These are phyloP conservation scores for Nannizzia gypsea DNA, from an alignment of 2,329 filamentous ascomycete genomes.

Conservation along the genomic window DNA sequence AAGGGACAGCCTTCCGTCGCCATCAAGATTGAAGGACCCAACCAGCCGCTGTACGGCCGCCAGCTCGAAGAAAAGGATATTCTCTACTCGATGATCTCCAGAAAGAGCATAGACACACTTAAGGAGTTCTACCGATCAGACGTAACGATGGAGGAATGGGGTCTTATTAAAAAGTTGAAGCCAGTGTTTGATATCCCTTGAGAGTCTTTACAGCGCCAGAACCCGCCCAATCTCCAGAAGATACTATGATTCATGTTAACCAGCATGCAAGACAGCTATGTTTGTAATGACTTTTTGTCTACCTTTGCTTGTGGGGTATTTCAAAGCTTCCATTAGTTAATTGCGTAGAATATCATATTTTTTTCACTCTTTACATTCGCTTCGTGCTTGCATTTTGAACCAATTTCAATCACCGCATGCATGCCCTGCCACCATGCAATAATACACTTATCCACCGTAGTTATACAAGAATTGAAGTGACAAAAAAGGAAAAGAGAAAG, in stretches of 20 bases:
- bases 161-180: conserved; percentile 90
- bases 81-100: conserved; percentile 78
- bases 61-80: conserved; percentile 86
- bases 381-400: too few relatives aligned
- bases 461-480: neutral
- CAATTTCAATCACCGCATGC: too few relatives aligned
- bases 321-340: neutral
- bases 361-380: neutral
- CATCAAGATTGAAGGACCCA: conserved; percentile 88
- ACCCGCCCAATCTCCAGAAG: neutral
- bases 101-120: conserved; percentile 80
- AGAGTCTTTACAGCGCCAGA: conserved; percentile 13
- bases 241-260: neutral
- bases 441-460: neutral
- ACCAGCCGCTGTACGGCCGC: conserved; percentile 87
- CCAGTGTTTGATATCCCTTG: conserved; percentile 78
- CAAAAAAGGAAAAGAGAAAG: neutral
- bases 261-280: neutral
- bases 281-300: conserved; percentile 1
- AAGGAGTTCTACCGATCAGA: conserved; percentile 92
- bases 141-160: conserved; percentile 86
- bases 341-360: neutral
- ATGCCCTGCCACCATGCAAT: too few relatives aligned
- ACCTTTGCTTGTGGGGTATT: neutral
- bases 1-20: conserved; percentile 95